Evolutionary conservation across 257 asterid genomes (phyloP).

Genomic region (Plectranthus barbatus): DNA sequence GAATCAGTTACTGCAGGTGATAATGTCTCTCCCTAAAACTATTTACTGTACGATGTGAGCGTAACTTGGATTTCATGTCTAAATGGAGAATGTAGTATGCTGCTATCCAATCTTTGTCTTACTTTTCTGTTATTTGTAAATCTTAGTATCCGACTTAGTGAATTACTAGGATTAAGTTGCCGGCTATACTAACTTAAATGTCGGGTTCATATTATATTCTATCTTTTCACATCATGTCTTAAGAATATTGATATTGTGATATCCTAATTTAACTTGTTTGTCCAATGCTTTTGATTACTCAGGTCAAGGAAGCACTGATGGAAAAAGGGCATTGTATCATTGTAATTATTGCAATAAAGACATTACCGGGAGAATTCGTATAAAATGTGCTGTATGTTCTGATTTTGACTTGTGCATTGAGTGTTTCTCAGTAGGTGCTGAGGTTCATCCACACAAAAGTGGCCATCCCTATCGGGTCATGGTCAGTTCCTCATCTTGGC

Average conservation of each 20-base stretch:
- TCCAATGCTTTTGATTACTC: conserved; percentile 22
- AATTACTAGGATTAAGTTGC: not conserved
- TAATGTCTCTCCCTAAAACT: conserved; percentile 1
- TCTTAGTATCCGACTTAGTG: not conserved
- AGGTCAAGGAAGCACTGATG: conserved; percentile 67
- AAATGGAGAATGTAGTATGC: not conserved
- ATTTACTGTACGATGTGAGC: not conserved
- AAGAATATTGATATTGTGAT: not conserved
- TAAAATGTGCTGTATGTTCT: conserved; percentile 76
- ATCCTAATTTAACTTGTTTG: not conserved
- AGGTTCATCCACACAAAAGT: conserved; percentile 80
- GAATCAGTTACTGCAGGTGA: conserved; percentile 58
- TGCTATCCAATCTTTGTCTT: not conserved
- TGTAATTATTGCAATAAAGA: conserved; percentile 85
- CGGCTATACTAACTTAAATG: not conserved
- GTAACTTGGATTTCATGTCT: not conserved
- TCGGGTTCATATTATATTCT: not conserved
- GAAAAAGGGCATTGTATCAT: conserved; percentile 72
- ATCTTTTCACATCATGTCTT: not conserved
- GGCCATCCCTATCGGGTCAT: conserved; percentile 69
- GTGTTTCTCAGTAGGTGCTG: conserved; percentile 87
- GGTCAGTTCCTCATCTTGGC: conserved; percentile 41
- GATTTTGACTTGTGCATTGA: conserved; percentile 85
- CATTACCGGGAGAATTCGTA: conserved; percentile 66
- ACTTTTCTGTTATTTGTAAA: not conserved